Percentiles rank a stretch among this genome's conserved stretches.
These are phyloP conservation scores for Ascodesmis nigricans DNA, from an alignment of 495 filamentous ascomycete genomes.

Conservation along the genomic window DNA sequence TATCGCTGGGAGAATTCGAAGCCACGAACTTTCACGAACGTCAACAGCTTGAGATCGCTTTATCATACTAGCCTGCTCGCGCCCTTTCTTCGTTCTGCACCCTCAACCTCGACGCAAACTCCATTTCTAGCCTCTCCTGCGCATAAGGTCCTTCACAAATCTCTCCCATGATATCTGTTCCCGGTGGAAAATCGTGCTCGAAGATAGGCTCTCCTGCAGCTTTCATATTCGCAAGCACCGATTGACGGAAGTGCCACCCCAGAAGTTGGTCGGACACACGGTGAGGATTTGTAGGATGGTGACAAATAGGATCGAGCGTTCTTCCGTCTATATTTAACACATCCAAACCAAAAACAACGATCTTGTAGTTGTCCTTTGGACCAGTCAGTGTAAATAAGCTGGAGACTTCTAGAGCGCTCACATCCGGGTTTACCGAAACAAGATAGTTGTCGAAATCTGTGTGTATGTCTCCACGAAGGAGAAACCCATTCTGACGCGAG, in stretches of 20 bases:
- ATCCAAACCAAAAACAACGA: constrained; percentile 15
- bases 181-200: constrained; percentile 21
- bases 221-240: constrained; percentile 21
- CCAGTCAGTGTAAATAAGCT: background rate
- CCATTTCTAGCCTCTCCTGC: constrained; percentile 18
- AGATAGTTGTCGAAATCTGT: constrained; percentile 14
- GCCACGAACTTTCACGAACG: too few species aligned
- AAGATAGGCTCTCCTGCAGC: constrained; percentile 22
- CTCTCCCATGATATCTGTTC: constrained; percentile 18
- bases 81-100: too few species aligned
- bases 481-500: constrained; percentile 15
- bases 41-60: too few species aligned
- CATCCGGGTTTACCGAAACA: constrained; percentile 10
- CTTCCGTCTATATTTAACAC: constrained; percentile 15
- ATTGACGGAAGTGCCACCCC: constrained; percentile 22
- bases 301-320: constrained; percentile 14
- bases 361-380: constrained; percentile 20
- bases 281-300: constrained; percentile 13
- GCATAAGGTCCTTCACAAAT: constrained; percentile 13
- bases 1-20: too few species aligned
- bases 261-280: constrained; percentile 18
- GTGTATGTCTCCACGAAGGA: constrained; percentile 11
- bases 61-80: too few species aligned
- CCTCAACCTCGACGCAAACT: constrained; percentile 7
- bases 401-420: constrained; percentile 4